Conservation (phyloP, 2,329 filamentous ascomycete genomes). For the Penicillium capsulatum region DNA sequence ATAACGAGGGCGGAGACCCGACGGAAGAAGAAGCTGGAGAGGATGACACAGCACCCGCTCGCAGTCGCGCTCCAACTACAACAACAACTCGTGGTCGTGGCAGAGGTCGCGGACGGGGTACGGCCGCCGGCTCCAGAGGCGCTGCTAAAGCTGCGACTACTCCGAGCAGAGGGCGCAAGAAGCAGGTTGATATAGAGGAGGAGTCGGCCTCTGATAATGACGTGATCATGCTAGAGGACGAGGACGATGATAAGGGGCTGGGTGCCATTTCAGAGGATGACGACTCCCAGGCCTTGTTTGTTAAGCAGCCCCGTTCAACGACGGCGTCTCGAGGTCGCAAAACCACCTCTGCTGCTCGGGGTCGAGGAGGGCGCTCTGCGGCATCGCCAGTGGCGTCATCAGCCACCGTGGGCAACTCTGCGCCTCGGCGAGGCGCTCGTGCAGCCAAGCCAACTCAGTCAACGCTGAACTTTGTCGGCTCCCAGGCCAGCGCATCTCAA, state of each 20-base stretch:
- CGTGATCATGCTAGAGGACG: conserved; percentile 38
- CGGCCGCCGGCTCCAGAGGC: conserved; percentile 35
- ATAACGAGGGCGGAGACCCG: conserved; percentile 48
- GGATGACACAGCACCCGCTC: conserved; percentile 40
- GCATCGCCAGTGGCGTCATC: conserved; percentile 35
- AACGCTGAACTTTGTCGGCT: conserved; percentile 41
- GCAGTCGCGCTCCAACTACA: conserved; percentile 33
- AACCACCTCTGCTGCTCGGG: conserved; percentile 21
- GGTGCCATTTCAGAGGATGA: conserved; percentile 31
- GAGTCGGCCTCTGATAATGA: conserved; percentile 36
- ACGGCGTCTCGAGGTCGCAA: conserved; percentile 26
- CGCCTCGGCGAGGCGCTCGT: conserved; percentile 25
- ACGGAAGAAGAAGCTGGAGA: conserved; percentile 46
- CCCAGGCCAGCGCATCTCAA: conserved; percentile 33
- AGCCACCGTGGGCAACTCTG: conserved; percentile 26
- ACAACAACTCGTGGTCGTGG: conserved; percentile 47
- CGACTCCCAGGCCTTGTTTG: conserved; percentile 41
- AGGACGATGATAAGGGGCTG: conserved; percentile 29
- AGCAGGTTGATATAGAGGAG: conserved; percentile 35
- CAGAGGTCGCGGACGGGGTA: conserved; percentile 43
- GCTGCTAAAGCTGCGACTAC: conserved; percentile 31
- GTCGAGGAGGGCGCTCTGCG: conserved; percentile 26
- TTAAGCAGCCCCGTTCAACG: conserved; percentile 33
- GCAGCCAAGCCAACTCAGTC: conserved; percentile 35
- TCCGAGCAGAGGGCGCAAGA: conserved; percentile 27